Conservation (phyloP, 257 asterid genomes). For the Rauvolfia tetraphylla region DNA sequence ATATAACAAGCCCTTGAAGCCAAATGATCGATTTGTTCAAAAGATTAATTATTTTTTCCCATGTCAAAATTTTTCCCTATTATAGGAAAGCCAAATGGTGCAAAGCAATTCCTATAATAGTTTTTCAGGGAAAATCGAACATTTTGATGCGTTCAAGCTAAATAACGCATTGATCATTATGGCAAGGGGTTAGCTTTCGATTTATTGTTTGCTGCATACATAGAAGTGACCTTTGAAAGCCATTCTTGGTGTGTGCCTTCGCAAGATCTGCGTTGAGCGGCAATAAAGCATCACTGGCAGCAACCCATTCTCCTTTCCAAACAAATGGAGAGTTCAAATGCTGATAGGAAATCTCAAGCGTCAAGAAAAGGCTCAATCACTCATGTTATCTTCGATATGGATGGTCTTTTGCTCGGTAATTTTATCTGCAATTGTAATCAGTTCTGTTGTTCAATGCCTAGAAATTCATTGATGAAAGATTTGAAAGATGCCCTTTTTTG, state of each 20-base stretch:
- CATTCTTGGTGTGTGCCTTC: background rate
- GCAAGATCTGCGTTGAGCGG: background rate
- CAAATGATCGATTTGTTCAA: too few species aligned
- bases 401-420: conserved; percentile 87
- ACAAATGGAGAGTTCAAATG: conserved; percentile 44
- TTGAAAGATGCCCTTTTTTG: background rate
- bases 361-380: conserved; percentile 50
- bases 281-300: background rate
- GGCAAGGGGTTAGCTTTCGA: too few species aligned
- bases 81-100: too few species aligned
- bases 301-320: background rate
- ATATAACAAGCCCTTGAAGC: too few species aligned
- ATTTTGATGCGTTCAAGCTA: too few species aligned
- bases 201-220: too few species aligned
- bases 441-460: background rate
- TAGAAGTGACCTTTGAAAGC: background rate
- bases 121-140: too few species aligned
- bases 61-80: too few species aligned
- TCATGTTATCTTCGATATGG: conserved; percentile 95
- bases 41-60: too few species aligned
- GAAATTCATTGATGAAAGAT: background rate
- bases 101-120: too few species aligned
- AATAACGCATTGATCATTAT: too few species aligned
- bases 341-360: conserved; percentile 18
- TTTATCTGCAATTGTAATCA: conserved; percentile 3